Evolutionary conservation across 192 early-diverging fungal genomes (phyloP).

Genomic region (Backusella morwellensis): DNA sequence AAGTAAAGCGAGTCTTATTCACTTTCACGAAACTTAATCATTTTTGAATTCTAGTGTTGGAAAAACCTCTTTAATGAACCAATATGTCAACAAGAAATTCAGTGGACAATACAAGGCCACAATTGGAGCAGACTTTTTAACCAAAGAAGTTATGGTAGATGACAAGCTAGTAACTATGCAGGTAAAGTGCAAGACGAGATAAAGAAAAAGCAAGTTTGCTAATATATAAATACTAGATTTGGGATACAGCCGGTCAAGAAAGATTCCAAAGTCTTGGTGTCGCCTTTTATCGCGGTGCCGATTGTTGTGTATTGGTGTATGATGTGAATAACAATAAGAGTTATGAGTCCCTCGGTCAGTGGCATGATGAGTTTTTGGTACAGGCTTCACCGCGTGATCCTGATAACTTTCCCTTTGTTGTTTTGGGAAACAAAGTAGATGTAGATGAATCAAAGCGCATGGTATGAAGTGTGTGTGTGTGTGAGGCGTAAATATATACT

Average conservation of each 20-base stretch:
- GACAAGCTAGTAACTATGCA: constrained; percentile 94
- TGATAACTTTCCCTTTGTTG: constrained; percentile 99
- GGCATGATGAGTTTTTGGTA: constrained; percentile 98
- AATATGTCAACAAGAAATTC: constrained; percentile 98
- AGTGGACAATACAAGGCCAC: constrained; percentile 98
- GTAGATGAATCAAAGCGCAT: constrained; percentile 90
- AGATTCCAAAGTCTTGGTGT: constrained; percentile 98
- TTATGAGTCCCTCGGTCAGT: constrained; percentile 93
- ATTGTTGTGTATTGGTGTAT: constrained; percentile 97
- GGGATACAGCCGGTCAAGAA: constrained; percentile 99
- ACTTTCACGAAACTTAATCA: neutral
- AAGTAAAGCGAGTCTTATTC: constrained; percentile 16
- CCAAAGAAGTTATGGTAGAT: constrained; percentile 94
- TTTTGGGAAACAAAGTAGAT: constrained; percentile 99
- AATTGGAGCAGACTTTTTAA: constrained; percentile 95
- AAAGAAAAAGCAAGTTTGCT: neutral
- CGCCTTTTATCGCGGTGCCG: constrained; percentile 98
- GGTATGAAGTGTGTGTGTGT: constrained; percentile 42
- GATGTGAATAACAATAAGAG: constrained; percentile 94
- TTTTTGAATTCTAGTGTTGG: constrained; percentile 63
- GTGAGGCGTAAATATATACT: no score
- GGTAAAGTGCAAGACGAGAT: constrained; percentile 40
- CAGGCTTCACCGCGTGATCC: constrained; percentile 93
- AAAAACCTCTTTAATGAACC: constrained; percentile 99
- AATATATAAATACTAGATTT: constrained; percentile 61